Base-by-base conservation (phyloP, 257 asterid species). In the Schizonepeta tenuifolia region DNA sequence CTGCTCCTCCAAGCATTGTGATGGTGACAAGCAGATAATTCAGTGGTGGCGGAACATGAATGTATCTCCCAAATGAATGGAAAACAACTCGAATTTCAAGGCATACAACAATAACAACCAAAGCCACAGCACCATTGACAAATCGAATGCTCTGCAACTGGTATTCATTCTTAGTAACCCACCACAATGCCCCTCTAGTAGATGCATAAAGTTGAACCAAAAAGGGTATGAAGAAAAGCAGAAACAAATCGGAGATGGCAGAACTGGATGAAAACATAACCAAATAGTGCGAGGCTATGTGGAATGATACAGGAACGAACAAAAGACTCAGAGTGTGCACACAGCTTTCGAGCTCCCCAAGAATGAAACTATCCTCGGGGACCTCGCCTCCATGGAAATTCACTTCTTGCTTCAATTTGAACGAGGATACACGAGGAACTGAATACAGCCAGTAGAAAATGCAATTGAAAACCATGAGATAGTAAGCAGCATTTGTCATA, bases 51-150 rank as follows among this genome's bases (percentile, higher is more conserved):
- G 99, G 98, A 70, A 92, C 98, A 82, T 92, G 98, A 84, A 95
- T 92, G 72, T 95, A 95, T 26, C 99, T 82, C 72, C 97, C 97
- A 83, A 95, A 95, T 13, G 99, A 86, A 70, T 85, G 96, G 86
- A 95, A 95, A 80, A 95, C 98, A 83, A 95, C 97, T 78, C 99
- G 86, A 71, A 90, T 81, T 88, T 95, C 99, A 83, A 95, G 82
- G 72, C 96, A 95, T 20, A 95, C 43, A 13, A 95, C 96, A 59
- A 92, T 89, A 40, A 87, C 77, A 8, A 86, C 85, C 83, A 95
- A 71, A 20, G 97, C 96, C 71, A 95, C 75, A 18, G 96, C 91
- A 64, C 99, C 99, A 75, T 95, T 92, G 58, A 86, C 97, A 81
- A 87, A 59, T 5, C 96, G 84, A 76, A 95, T 95, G 75, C 93